Conservation (phyloP, 108 stramenopile species). For the Skeletonema costatum region DNA sequence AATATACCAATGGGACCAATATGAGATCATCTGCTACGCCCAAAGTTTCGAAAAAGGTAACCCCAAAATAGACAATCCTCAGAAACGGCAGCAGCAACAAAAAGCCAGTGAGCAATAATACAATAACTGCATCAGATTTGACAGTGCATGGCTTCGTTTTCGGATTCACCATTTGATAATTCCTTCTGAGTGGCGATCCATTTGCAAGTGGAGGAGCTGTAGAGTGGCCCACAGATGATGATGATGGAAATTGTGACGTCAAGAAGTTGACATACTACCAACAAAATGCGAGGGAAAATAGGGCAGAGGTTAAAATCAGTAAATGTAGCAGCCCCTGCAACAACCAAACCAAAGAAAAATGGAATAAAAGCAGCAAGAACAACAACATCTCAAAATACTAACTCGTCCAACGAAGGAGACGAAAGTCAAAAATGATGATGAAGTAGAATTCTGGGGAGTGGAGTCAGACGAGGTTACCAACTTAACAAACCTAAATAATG, state of each 20-base stretch:
- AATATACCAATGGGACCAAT: background rate
- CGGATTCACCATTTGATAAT: background rate
- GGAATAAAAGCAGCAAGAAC: background rate
- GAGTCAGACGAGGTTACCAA: background rate
- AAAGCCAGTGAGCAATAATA: background rate
- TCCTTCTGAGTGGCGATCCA: background rate
- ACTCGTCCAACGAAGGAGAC: background rate
- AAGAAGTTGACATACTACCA: background rate
- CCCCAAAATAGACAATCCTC: background rate
- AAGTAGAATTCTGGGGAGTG: background rate
- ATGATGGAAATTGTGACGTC: background rate
- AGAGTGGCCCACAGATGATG: background rate
- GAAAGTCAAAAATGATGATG: background rate
- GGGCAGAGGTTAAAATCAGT: background rate
- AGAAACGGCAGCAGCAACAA: background rate
- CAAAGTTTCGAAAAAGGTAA: background rate
- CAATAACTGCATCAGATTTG: background rate
- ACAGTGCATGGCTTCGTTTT: background rate
- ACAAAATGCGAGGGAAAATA: background rate
- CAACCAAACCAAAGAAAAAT: too few relatives aligned
- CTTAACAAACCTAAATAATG: background rate
- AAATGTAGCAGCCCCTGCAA: background rate
- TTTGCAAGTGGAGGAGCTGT: background rate
- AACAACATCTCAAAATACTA: background rate
- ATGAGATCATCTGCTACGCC: background rate